Evolutionary conservation across 2,329 filamentous ascomycete species (phyloP), one percentile per base, ranked within the genome.

Genomic region (Neonectria faginata): DNA sequence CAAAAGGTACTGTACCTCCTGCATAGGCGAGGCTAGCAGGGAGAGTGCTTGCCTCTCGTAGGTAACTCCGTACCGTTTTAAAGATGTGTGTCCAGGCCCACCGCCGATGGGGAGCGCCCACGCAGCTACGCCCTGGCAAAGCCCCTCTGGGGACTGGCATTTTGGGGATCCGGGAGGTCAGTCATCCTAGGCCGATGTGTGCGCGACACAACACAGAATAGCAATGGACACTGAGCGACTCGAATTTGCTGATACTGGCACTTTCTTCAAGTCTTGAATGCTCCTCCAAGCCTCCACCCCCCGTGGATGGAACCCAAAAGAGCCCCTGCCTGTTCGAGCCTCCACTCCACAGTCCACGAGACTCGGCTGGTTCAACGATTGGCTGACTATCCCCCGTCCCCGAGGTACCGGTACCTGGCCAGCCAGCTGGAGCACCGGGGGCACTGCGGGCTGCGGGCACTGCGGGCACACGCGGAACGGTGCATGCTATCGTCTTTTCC

Each of bases 341-440:
- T 70, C 61, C 56, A 57, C 66, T 65, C 70, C 70, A 69, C 67
- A 72, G 71, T 73, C 68, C 68, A 70, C 61, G 62, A 67, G 68
- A 71, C 70, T 62, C 67, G 68, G 66, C 62, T 63, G 58, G 55
- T 57, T 50, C 62, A 68, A 73, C 71, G 70, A 73, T 73, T 73
- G 70, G 71, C 33, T 64, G 45, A 31, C 47, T 61, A 51, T 51
- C 66, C 55, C 62, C 65, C 61, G 67, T 71, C 67, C 50, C 56
- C 57, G 55, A 74, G 66, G 72, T 74, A 74, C 57, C 50, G 60
- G 59, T 74, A 74, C 72, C 55, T 68, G 58, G 22, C 53, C 53
- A 51, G 52, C 45, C 59, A 45, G 54, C 64, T 64, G 65, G 62
- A 53, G 63, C 54, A 48, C 54, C 56, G 52, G 44, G 42, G 47